A percentile compares a stretch with the other conserved stretches of the same genome.
Conservation (phyloP, 495 filamentous ascomycete genomes). For the Podospora fimiseda region DNA sequence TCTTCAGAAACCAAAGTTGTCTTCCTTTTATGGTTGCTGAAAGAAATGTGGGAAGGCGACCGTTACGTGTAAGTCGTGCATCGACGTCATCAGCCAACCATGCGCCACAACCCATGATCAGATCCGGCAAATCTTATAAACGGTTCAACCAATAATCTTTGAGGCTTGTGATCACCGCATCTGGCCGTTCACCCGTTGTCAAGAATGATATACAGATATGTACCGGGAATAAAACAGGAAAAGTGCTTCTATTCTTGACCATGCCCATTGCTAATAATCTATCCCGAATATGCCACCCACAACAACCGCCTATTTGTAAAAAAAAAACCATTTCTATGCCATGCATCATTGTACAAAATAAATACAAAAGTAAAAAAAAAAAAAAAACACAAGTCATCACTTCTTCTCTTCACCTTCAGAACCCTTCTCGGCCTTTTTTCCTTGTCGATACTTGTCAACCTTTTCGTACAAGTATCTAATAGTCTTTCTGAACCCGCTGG, state of each 20-base stretch:
- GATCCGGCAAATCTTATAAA: not conserved
- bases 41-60: no score
- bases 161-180: not conserved
- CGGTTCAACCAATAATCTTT: not conserved
- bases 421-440: conserved; percentile 22
- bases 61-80: not conserved
- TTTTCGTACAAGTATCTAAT: conserved; percentile 81
- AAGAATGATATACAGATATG: not conserved
- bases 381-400: conserved; percentile 3
- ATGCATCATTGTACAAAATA: conserved; percentile 12
- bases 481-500: conserved; percentile 60
- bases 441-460: conserved; percentile 60
- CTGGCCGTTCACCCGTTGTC: not conserved
- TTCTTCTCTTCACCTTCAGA: conserved; percentile 9
- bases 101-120: not conserved
- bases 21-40: not conserved
- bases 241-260: not conserved
- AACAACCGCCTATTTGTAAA: not conserved
- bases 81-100: not conserved
- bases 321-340: conserved; percentile 12
- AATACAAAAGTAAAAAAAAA: conserved; percentile 12
- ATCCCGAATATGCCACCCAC: not conserved
- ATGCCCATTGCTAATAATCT: not conserved
- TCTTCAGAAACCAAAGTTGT: not conserved
- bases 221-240: not conserved